Conservation (phyloP, 768 basidiomycete species). For the Tulasnella sp. region DNA sequence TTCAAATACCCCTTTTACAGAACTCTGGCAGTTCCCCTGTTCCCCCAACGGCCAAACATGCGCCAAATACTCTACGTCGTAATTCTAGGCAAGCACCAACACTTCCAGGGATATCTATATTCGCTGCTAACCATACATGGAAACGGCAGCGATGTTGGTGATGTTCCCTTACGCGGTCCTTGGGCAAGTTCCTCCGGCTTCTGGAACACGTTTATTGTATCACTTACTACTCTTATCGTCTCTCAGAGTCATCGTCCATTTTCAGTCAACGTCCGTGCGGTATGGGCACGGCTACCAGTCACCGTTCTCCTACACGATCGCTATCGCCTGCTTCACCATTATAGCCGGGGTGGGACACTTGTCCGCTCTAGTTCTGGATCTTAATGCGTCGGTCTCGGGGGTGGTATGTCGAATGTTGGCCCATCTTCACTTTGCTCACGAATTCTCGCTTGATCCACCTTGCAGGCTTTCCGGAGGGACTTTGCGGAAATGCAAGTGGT, state of each 20-base stretch:
- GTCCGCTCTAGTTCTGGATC: background rate
- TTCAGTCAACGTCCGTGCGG: background rate
- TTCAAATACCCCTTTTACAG: background rate
- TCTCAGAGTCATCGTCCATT: background rate
- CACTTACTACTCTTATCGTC: background rate
- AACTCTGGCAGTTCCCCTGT: background rate
- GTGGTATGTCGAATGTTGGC: background rate
- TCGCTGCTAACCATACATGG: background rate
- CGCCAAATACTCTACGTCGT: background rate
- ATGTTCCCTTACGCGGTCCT: background rate
- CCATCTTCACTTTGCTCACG: background rate
- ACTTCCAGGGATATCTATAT: background rate
- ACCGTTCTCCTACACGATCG: background rate
- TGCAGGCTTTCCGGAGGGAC: background rate
- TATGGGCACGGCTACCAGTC: background rate
- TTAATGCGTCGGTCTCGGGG: background rate
- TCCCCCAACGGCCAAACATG: background rate
- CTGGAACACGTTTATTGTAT: background rate
- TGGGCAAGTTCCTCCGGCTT: background rate
- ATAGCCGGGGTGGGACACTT: background rate
- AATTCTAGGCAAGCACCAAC: background rate
- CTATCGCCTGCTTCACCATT: background rate
- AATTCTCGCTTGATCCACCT: background rate
- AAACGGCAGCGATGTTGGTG: background rate
- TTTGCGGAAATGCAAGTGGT: background rate